phyloP scores from a whole-genome alignment of 441 rosid species.

The Dalechampia spathulata region DNA sequence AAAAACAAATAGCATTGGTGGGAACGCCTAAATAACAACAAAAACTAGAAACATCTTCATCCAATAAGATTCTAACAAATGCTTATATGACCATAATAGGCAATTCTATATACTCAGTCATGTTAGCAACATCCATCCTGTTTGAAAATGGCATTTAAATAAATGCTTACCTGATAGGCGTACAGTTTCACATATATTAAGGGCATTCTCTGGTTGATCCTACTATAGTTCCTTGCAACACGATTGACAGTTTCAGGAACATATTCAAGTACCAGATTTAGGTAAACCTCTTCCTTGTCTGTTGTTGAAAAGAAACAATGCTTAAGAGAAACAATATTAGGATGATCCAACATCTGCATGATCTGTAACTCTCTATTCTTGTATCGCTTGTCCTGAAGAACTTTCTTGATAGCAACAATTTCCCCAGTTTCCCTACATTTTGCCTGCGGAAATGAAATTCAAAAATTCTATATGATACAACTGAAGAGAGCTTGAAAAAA shows the following conservation, averaged over 20 bases:
- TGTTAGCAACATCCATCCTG: not conserved
- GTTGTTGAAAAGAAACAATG: slow-evolving; percentile 92
- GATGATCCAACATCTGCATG: slow-evolving; percentile 98
- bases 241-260: slow-evolving; percentile 94
- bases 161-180: slow-evolving; percentile 65
- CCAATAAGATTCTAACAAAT: too few species aligned
- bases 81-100: too few species aligned
- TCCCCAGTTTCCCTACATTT: slow-evolving; percentile 98
- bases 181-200: slow-evolving; percentile 91
- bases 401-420: slow-evolving; percentile 91
- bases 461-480: slow-evolving; percentile 9
- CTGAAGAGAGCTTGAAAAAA: not conserved
- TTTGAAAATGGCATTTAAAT: not conserved
- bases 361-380: slow-evolving; percentile 96
- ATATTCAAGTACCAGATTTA: slow-evolving; percentile 91
- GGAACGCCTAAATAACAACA: too few species aligned
- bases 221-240: slow-evolving; percentile 71
- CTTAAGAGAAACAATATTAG: slow-evolving; percentile 83
- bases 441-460: slow-evolving; percentile 53
- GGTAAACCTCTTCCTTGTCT: slow-evolving; percentile 88
- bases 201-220: slow-evolving; percentile 82
- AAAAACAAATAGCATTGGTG: too few species aligned
- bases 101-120: too few species aligned
- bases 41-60: too few species aligned
- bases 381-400: slow-evolving; percentile 95